phyloP scores from a whole-genome alignment of 306 rosid species.

The Prosopis cineraria region DNA sequence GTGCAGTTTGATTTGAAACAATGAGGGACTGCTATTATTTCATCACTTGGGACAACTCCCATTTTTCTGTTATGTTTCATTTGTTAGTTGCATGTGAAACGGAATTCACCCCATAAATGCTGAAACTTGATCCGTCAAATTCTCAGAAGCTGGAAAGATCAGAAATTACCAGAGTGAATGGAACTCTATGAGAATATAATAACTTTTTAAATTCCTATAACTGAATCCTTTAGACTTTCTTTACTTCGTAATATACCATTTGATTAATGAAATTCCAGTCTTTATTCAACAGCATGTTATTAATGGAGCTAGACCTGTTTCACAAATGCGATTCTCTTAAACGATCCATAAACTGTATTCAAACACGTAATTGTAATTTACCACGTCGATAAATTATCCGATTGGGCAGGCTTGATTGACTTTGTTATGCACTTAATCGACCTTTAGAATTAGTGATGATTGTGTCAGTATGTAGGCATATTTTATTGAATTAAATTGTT shows the following conservation, averaged over 20 bases:
- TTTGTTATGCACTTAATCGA: slow-evolving; percentile 3
- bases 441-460: not conserved
- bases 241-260: not conserved
- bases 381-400: not conserved
- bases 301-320: not conserved
- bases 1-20: slow-evolving; percentile 1
- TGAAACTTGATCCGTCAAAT: slow-evolving; percentile 10
- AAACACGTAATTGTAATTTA: not conserved
- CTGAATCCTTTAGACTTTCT: not conserved
- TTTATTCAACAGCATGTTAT: not conserved
- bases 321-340: not conserved
- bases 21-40: not conserved
- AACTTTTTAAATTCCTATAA: not conserved
- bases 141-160: not conserved
- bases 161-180: not conserved
- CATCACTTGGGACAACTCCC: not conserved
- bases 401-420: not conserved
- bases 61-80: not conserved
- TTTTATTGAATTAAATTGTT: not conserved
- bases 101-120: not conserved
- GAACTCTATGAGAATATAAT: not conserved
- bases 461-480: not conserved
- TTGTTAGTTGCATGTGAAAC: not conserved
- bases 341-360: not conserved
- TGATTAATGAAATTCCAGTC: not conserved